A percentile compares a stretch with the other conserved stretches of the same genome.
These are phyloP conservation scores for Xylaria curta DNA, from an alignment of 495 filamentous ascomycete genomes.

Conservation along the genomic window DNA sequence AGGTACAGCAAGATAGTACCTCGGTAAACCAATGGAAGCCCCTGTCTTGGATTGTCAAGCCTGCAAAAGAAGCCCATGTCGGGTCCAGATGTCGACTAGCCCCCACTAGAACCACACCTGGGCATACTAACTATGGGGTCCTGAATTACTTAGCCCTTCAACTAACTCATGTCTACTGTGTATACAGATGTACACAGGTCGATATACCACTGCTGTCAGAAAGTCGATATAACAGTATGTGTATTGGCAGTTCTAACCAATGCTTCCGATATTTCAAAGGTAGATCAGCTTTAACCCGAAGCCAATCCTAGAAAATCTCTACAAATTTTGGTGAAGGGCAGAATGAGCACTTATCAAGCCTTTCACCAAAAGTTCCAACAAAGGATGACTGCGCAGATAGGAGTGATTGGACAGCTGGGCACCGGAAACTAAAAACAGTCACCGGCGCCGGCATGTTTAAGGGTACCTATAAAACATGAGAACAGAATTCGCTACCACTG, in stretches of 20 bases:
- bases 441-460: background rate
- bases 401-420: background rate
- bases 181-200: background rate
- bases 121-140: background rate
- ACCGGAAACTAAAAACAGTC: conserved; percentile 5
- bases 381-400: background rate
- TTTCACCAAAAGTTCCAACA: background rate
- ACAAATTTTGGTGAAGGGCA: background rate
- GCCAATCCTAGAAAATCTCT: background rate
- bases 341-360: background rate
- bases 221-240: background rate
- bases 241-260: background rate
- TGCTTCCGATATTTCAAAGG: background rate
- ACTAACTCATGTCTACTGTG: background rate
- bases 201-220: background rate
- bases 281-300: background rate
- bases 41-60: conserved; percentile 7
- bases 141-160: background rate
- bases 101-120: background rate
- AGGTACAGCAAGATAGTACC: background rate
- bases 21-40: background rate
- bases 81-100: conserved; percentile 9
- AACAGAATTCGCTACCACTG: background rate
- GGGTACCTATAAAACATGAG: background rate
- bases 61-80: background rate